Evolutionary conservation across 176 grass and related monocot species (phyloP).

Genomic region (Aegilops speltoides): DNA sequence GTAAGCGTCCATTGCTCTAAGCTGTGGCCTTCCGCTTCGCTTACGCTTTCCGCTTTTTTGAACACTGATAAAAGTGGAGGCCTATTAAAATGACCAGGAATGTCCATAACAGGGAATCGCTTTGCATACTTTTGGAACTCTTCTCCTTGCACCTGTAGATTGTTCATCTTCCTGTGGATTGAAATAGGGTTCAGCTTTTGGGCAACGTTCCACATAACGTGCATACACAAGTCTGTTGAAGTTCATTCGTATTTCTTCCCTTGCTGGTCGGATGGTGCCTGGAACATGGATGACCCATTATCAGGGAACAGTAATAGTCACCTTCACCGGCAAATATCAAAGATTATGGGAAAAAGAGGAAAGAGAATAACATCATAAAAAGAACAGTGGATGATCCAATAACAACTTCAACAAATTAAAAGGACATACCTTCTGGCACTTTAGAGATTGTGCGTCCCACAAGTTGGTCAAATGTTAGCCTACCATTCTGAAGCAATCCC

Average conservation of each 20-base stretch:
- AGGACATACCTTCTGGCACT: constrained; percentile 30
- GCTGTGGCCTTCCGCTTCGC: too few species aligned
- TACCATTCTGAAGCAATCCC: constrained; percentile 84
- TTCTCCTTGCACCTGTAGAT: constrained; percentile 51
- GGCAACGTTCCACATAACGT: constrained; percentile 87
- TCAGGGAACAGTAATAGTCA: constrained; percentile 1
- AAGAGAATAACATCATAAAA: constrained; percentile 19
- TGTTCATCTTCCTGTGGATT: constrained; percentile 53
- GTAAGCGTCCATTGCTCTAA: too few species aligned
- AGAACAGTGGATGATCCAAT: not conserved
- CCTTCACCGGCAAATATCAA: not conserved
- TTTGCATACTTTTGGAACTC: constrained; percentile 66
- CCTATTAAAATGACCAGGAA: constrained; percentile 2
- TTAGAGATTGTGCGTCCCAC: constrained; percentile 54
- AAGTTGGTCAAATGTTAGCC: constrained; percentile 89
- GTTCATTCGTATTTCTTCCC: constrained; percentile 51
- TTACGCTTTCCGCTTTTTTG: too few species aligned
- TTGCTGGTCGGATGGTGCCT: constrained; percentile 23
- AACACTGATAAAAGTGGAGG: not conserved
- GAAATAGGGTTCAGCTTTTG: constrained; percentile 69
- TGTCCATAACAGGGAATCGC: not conserved
- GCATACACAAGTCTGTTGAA: constrained; percentile 66
- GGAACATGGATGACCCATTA: constrained; percentile 30
- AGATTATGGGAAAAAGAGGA: not conserved
- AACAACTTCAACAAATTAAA: constrained; percentile 20